A percentile compares a stretch with the other conserved stretches of the same genome.
These are phyloP conservation scores for Cladobotryum mycophilum DNA, from an alignment of 2,329 filamentous ascomycete genomes.

Conservation along the genomic window DNA sequence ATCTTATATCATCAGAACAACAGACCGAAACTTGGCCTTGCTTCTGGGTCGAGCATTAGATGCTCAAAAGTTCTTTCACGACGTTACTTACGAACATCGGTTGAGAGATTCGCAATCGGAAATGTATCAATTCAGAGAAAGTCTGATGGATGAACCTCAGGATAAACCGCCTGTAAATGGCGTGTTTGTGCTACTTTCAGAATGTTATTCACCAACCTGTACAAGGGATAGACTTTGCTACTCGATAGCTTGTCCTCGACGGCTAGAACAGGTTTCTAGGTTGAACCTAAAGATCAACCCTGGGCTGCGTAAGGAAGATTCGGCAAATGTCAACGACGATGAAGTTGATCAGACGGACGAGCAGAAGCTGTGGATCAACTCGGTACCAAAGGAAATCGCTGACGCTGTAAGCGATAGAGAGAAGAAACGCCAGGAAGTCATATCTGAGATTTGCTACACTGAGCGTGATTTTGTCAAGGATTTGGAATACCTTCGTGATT, in stretches of 20 bases:
- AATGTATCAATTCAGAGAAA: slow-evolving; percentile 95
- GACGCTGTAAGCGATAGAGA: slow-evolving; percentile 85
- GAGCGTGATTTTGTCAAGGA: slow-evolving; percentile 99
- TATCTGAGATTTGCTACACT: slow-evolving; percentile 97
- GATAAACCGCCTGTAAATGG: slow-evolving; percentile 74
- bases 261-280: slow-evolving; percentile 89
- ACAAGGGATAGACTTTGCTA: slow-evolving; percentile 94
- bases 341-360: slow-evolving; percentile 81
- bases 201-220: slow-evolving; percentile 97
- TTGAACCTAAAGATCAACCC: slow-evolving; percentile 90
- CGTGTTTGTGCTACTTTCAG: slow-evolving; percentile 90
- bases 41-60: slow-evolving; percentile 87
- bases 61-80: slow-evolving; percentile 98
- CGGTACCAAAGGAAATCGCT: slow-evolving; percentile 88
- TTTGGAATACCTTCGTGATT: slow-evolving; percentile 92
- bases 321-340: slow-evolving; percentile 62
- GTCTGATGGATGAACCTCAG: slow-evolving; percentile 75
- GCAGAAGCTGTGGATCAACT: slow-evolving; percentile 99
- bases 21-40: slow-evolving; percentile 87
- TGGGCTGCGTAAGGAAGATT: slow-evolving; percentile 64
- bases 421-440: slow-evolving; percentile 96
- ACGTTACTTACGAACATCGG: slow-evolving; percentile 96
- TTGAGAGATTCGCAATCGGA: slow-evolving; percentile 89
- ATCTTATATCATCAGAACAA: slow-evolving; percentile 94
- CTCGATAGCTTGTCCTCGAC: slow-evolving; percentile 90